Evolutionary conservation across 2,329 filamentous ascomycete species (phyloP).

Genomic region (Thielaviopsis ethacetica): DNA sequence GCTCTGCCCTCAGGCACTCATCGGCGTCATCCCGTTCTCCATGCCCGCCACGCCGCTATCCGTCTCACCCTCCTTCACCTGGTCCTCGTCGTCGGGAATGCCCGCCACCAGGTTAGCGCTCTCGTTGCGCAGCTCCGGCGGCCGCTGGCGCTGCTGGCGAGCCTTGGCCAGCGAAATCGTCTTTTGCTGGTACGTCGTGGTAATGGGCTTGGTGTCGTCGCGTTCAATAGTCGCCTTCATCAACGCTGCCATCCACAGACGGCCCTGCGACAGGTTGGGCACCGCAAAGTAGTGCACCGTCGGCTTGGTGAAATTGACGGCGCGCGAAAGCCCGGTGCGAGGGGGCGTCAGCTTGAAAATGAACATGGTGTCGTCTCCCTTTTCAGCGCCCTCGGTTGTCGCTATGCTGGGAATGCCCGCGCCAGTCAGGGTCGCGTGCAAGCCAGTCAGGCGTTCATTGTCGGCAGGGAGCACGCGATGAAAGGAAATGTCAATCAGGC

Average conservation of each 20-base stretch:
- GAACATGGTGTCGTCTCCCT: conserved; percentile 60
- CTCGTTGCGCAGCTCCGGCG: conserved; percentile 69
- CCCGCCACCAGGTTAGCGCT: conserved; percentile 25
- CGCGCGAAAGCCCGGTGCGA: conserved; percentile 68
- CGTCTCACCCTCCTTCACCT: conserved; percentile 18
- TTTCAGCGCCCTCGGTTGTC: conserved; percentile 19
- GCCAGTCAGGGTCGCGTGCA: conserved; percentile 84
- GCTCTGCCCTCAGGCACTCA: conserved; percentile 14
- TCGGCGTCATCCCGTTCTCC: conserved; percentile 19
- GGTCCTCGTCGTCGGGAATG: conserved; percentile 12
- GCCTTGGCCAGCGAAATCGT: conserved; percentile 88
- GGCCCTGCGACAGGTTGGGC: conserved; percentile 71
- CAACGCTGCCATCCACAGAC: conserved; percentile 93
- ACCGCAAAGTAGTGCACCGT: conserved; percentile 97
- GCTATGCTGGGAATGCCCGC: conserved; percentile 46
- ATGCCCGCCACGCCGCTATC: conserved; percentile 23
- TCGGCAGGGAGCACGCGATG: conserved; percentile 93
- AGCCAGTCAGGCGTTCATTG: conserved; percentile 72
- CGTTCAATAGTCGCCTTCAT: conserved; percentile 99
- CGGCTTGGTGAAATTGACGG: conserved; percentile 94
- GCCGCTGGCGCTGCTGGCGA: conserved; percentile 70
- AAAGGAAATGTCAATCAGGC: conserved; percentile 92
- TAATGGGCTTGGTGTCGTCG: conserved; percentile 62
- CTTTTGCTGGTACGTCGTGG: conserved; percentile 90
- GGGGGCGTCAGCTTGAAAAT: conserved; percentile 97